A percentile compares a stretch with the other conserved stretches of the same genome.
phyloP scores from a whole-genome alignment of 306 rosid genomes.

The Boehmeria nivea region DNA sequence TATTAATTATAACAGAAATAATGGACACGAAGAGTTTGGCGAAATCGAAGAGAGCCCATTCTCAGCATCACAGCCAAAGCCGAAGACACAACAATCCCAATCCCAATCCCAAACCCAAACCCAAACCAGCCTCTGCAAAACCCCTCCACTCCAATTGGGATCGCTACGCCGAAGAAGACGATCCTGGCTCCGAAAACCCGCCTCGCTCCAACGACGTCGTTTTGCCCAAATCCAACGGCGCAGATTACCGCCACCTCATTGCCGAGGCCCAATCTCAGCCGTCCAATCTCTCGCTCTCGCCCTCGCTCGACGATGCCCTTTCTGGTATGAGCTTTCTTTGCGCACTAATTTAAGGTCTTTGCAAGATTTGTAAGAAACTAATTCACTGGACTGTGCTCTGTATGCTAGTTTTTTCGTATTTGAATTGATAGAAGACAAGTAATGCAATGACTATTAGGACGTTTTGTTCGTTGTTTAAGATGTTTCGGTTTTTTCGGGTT shows the following conservation, averaged over 20 bases:
- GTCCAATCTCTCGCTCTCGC: constrained; percentile 18
- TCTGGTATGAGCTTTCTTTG: constrained; percentile 38
- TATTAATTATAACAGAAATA: no score
- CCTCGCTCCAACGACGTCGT: constrained; percentile 32
- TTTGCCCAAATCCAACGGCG: constrained; percentile 70
- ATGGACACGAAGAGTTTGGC: constrained; percentile 84
- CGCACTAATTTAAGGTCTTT: no score
- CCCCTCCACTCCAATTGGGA: constrained; percentile 53
- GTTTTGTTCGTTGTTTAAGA: no score
- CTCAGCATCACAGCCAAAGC: constrained; percentile 61
- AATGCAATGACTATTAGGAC: no score
- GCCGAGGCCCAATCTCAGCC: constrained; percentile 59
- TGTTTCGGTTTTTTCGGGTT: no score
- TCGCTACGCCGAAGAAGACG: constrained; percentile 54
- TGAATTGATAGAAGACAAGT: no score
- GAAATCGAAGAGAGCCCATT: constrained; percentile 79
- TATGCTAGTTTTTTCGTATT: no score
- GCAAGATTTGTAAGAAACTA: no score
- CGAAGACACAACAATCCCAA: constrained; percentile 20
- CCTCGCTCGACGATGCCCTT: constrained; percentile 49
- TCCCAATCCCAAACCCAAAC: constrained; percentile 39
- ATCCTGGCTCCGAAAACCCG: constrained; percentile 20
- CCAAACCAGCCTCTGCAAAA: constrained; percentile 43
- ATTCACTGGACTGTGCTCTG: no score
- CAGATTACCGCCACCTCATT: constrained; percentile 58